Percentiles rank a stretch among this genome's conserved stretches.
Conservation (phyloP, 2,329 filamentous ascomycete genomes). For the Bipolaris gigantea region DNA sequence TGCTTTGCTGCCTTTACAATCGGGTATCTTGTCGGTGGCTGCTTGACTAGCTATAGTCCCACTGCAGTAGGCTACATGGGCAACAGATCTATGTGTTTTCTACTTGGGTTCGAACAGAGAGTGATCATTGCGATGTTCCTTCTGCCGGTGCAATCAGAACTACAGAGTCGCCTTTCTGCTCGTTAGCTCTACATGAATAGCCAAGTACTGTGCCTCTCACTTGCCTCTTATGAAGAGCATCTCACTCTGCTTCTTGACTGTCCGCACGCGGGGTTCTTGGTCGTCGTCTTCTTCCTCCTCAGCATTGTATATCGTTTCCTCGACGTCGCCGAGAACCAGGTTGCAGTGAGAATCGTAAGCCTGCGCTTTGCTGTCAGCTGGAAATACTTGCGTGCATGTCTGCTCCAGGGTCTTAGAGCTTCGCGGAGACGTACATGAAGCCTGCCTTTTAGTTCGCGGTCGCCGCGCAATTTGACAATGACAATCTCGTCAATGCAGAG, state of each 20-base stretch:
- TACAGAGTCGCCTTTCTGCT: conserved; percentile 51
- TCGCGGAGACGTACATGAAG: conserved; percentile 68
- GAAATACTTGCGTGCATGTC: neutral
- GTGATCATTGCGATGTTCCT: conserved; percentile 31
- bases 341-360: conserved; percentile 99
- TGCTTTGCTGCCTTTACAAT: conserved; percentile 6
- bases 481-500: conserved; percentile 94
- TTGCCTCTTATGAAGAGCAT: conserved; percentile 97
- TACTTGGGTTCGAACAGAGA: conserved; percentile 5
- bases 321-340: conserved; percentile 90
- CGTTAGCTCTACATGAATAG: conserved; percentile 2
- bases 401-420: neutral
- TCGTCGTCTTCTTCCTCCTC: conserved; percentile 88
- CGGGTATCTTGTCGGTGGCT: conserved; percentile 29
- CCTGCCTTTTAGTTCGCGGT: conserved; percentile 91
- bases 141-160: conserved; percentile 52
- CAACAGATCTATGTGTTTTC: conserved; percentile 3
- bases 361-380: conserved; percentile 52
- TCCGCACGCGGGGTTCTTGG: conserved; percentile 61
- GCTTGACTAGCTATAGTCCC: neutral
- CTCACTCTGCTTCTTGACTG: conserved; percentile 93
- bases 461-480: conserved; percentile 94
- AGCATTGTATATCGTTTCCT: conserved; percentile 93
- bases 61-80: neutral
- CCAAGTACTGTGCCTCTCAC: neutral